Conservation (phyloP, 192 early-diverging fungal genomes). For the Bifiguratus adelaidae region DNA sequence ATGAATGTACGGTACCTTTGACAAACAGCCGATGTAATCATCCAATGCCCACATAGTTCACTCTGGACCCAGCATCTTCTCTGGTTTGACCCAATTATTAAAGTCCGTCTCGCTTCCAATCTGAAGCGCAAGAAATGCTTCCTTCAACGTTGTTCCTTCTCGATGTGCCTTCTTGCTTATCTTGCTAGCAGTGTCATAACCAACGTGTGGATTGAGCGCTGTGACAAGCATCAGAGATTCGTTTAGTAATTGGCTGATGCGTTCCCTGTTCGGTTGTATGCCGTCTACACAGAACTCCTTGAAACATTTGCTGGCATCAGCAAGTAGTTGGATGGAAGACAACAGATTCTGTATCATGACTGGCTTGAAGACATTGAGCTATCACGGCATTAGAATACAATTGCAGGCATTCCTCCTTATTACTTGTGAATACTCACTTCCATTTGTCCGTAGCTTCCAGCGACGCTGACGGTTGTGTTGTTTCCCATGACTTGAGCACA, state of each 20-base stretch:
- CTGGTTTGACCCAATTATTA: conserved; percentile 89
- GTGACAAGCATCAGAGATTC: conserved; percentile 97
- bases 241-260: conserved; percentile 73
- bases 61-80: conserved; percentile 70
- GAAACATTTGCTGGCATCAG: conserved; percentile 79
- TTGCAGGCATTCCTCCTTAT: not conserved
- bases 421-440: conserved; percentile 38
- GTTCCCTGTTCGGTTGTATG: conserved; percentile 80
- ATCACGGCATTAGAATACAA: not conserved
- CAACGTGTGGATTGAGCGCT: conserved; percentile 94
- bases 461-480: conserved; percentile 81
- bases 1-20: too few relatives aligned
- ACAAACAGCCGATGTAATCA: too few relatives aligned
- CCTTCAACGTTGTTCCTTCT: conserved; percentile 76
- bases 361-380: conserved; percentile 99
- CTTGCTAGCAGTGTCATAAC: conserved; percentile 75
- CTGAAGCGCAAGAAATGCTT: conserved; percentile 73
- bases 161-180: conserved; percentile 97
- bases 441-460: conserved; percentile 92
- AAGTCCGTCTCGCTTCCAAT: conserved; percentile 86
- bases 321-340: conserved; percentile 78
- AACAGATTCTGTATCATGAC: conserved; percentile 95
- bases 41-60: too few relatives aligned
- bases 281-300: conserved; percentile 88
- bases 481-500: conserved; percentile 98